These are phyloP conservation scores for Metschnikowia shivogae DNA, from an alignment of 805 yeast species.

Conservation along the genomic window DNA sequence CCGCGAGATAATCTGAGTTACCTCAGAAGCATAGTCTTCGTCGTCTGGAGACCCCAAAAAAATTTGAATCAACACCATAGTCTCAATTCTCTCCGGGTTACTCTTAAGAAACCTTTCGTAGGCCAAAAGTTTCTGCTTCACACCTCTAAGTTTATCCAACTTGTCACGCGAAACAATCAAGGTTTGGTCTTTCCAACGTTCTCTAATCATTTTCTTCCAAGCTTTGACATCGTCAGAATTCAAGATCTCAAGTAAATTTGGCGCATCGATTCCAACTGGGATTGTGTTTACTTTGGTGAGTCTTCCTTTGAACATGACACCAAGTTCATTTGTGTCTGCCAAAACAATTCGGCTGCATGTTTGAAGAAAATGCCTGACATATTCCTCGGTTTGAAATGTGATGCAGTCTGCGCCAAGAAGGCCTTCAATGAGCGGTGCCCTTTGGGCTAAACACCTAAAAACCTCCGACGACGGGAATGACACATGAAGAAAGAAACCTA, in stretches of 20 bases:
- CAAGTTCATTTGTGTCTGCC: conserved; percentile 69
- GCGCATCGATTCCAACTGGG: conserved; percentile 79
- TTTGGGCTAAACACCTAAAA: conserved; percentile 87
- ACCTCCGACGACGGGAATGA: conserved; percentile 96
- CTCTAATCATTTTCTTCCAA: conserved; percentile 69
- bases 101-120: conserved; percentile 72
- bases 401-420: conserved; percentile 85
- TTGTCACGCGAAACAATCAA: conserved; percentile 87
- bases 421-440: conserved; percentile 73
- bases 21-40: conserved; percentile 64
- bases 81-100: conserved; percentile 66
- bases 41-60: conserved; percentile 59
- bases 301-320: conserved; percentile 58
- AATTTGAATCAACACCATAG: conserved; percentile 77
- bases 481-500: conserved; percentile 89
- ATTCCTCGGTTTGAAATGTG: conserved; percentile 88
- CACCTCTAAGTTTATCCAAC: conserved; percentile 81
- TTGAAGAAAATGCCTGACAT: conserved; percentile 89
- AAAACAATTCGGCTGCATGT: conserved; percentile 80
- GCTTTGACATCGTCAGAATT: conserved; percentile 47
- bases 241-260: conserved; percentile 45
- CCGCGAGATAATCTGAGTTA: conserved; percentile 74
- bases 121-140: conserved; percentile 81
- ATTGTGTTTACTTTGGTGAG: conserved; percentile 53
- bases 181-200: conserved; percentile 69